phyloP scores from a whole-genome alignment of 345 rosid species.

The Populus pruinosa region DNA sequence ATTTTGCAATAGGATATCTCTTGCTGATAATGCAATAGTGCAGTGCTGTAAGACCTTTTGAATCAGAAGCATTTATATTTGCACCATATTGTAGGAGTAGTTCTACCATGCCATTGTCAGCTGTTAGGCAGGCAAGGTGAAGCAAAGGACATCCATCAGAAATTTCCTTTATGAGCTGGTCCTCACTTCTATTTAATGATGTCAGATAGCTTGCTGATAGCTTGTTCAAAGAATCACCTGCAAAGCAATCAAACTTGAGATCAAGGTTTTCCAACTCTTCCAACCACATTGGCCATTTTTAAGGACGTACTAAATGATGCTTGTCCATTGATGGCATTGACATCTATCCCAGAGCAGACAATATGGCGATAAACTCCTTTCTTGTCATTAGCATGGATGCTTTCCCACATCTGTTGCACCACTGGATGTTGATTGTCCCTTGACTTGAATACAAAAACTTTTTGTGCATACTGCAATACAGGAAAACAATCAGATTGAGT shows the following conservation, averaged over 20 bases:
- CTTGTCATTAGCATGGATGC: slow-evolving; percentile 61
- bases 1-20: slow-evolving; percentile 51
- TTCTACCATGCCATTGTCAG: slow-evolving; percentile 78
- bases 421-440: slow-evolving; percentile 43
- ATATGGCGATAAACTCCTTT: slow-evolving; percentile 65
- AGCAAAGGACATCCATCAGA: slow-evolving; percentile 60
- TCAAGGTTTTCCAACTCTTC: slow-evolving; percentile 29
- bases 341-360: slow-evolving; percentile 56
- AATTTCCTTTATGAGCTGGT: slow-evolving; percentile 36
- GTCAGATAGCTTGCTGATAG: slow-evolving; percentile 27
- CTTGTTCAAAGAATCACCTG: slow-evolving; percentile 37
- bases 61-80: slow-evolving; percentile 51
- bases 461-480: slow-evolving; percentile 58
- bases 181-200: slow-evolving; percentile 27
- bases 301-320: slow-evolving; percentile 41
- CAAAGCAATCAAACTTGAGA: slow-evolving; percentile 34
- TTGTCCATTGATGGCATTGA: slow-evolving; percentile 55
- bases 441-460: slow-evolving; percentile 45
- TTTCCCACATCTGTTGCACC: slow-evolving; percentile 56
- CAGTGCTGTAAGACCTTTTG: slow-evolving; percentile 54
- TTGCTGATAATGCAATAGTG: slow-evolving; percentile 56
- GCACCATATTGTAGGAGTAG: slow-evolving; percentile 75
- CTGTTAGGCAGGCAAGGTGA: slow-evolving; percentile 74
- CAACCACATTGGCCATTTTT: slow-evolving; percentile 34
- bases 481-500: slow-evolving; percentile 7